Conservation (phyloP, 2,329 filamentous ascomycete genomes). For the Colletotrichum horii region DNA sequence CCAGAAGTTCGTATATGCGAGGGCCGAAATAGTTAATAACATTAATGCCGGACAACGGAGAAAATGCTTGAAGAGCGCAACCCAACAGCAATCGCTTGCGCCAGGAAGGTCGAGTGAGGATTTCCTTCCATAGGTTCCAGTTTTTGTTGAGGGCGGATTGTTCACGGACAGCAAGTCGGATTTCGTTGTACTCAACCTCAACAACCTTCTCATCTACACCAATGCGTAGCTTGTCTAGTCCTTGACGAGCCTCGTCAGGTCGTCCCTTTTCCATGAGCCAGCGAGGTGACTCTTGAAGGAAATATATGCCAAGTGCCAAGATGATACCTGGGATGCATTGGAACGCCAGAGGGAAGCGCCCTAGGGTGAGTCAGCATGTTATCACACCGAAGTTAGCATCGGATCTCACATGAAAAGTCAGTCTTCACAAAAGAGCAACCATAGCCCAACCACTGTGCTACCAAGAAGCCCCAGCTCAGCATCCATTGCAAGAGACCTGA, state of each 20-base stretch:
- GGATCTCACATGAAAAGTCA: constrained; percentile 32
- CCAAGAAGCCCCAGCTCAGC: constrained; percentile 45
- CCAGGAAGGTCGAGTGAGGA: constrained; percentile 48
- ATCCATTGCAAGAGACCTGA: constrained; percentile 50
- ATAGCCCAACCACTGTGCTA: constrained; percentile 40
- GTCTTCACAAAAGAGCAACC: constrained; percentile 31
- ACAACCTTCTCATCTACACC: constrained; percentile 35
- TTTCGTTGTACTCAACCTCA: constrained; percentile 45
- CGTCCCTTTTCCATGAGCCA: constrained; percentile 40
- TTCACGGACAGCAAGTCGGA: constrained; percentile 38
- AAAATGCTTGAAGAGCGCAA: constrained; percentile 54
- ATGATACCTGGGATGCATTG: constrained; percentile 31
- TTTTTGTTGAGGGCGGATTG: constrained; percentile 34
- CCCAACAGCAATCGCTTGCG: constrained; percentile 50
- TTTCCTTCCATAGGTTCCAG: constrained; percentile 41
- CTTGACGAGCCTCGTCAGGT: constrained; percentile 34
- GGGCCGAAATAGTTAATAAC: constrained; percentile 43
- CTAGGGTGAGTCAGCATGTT: constrained; percentile 12
- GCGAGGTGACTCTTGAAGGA: constrained; percentile 29
- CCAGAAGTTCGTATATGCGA: constrained; percentile 47
- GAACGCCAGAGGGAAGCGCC: constrained; percentile 37
- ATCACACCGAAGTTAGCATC: neutral
- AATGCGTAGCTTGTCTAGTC: constrained; percentile 36
- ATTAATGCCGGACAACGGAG: constrained; percentile 41
- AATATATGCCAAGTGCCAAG: constrained; percentile 27